Conservation (phyloP, 441 rosid species). For the Adansonia rubrostipa region DNA sequence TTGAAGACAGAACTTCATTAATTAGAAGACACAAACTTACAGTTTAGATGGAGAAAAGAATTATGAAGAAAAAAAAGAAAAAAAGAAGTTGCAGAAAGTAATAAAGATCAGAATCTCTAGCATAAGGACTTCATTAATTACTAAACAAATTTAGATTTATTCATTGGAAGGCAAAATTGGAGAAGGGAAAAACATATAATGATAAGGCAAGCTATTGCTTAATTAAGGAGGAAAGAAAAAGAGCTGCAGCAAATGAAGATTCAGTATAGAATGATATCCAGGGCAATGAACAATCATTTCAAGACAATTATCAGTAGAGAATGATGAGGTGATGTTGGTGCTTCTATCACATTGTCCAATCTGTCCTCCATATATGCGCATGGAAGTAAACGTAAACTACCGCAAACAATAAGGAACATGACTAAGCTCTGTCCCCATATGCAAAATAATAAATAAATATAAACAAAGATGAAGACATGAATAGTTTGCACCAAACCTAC, state of each 20-base stretch:
- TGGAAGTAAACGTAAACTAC: neutral
- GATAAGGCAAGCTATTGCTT: neutral
- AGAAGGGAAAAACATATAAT: neutral
- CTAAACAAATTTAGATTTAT: neutral
- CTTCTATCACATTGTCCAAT: neutral
- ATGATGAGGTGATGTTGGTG: neutral
- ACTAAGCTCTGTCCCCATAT: neutral
- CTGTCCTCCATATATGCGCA: neutral
- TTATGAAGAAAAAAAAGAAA: no score
- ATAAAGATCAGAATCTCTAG: neutral
- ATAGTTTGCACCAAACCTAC: neutral
- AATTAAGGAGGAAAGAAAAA: no score
- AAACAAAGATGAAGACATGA: neutral
- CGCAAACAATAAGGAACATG: neutral
- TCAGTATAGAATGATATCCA: neutral
- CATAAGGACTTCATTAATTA: neutral
- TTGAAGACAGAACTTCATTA: neutral
- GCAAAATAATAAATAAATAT: conserved; percentile 1
- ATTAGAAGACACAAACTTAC: neutral
- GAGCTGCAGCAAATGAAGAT: neutral
- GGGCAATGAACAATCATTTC: neutral
- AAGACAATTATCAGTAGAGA: neutral
- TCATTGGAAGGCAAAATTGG: neutral
- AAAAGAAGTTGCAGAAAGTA: neutral
- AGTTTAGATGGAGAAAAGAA: neutral